phyloP scores from a whole-genome alignment of 352 stramenopile species.

The Pythium phragmiticola region DNA sequence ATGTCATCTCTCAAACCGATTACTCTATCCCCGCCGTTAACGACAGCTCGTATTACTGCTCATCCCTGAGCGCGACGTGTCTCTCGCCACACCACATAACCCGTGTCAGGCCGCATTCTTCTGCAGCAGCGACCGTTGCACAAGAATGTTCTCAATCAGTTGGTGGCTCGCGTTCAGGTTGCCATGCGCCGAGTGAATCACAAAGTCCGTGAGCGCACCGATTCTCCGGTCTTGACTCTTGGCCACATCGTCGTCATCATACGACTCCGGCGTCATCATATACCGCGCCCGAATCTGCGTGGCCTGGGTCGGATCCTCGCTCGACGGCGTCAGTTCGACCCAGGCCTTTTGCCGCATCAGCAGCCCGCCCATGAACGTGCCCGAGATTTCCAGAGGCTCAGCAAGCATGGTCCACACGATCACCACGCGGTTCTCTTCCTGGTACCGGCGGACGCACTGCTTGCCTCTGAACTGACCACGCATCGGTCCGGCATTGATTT shows the following conservation, averaged over 20 bases:
- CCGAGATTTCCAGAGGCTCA: slow-evolving; percentile 38
- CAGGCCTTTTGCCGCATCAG: slow-evolving; percentile 16
- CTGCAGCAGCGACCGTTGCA: slow-evolving; percentile 8
- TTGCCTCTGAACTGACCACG: slow-evolving; percentile 41
- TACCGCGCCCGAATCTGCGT: slow-evolving; percentile 15
- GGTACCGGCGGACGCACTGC: slow-evolving; percentile 41
- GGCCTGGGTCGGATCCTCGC: slow-evolving; percentile 13
- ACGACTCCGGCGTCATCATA: slow-evolving; percentile 30
- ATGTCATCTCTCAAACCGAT: too few species aligned
- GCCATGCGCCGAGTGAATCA: slow-evolving; percentile 39
- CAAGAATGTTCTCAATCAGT: slow-evolving; percentile 47
- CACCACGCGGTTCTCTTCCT: slow-evolving; percentile 29
- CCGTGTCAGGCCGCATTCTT: neutral
- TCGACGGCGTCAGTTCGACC: slow-evolving; percentile 15
- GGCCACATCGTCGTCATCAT: slow-evolving; percentile 26
- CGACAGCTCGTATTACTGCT: too few species aligned
- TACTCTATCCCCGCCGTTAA: too few species aligned
- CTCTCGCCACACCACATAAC: neutral
- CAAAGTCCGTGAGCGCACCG: slow-evolving; percentile 46
- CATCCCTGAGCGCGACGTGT: too few species aligned
- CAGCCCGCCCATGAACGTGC: slow-evolving; percentile 16
- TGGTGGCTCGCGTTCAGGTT: slow-evolving; percentile 46
- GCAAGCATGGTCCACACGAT: slow-evolving; percentile 50
- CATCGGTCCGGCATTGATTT: slow-evolving; percentile 28
- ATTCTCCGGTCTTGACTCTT: slow-evolving; percentile 36